phyloP scores from a whole-genome alignment of 2,329 filamentous ascomycete genomes.

The Albophoma yamanashiensis region DNA sequence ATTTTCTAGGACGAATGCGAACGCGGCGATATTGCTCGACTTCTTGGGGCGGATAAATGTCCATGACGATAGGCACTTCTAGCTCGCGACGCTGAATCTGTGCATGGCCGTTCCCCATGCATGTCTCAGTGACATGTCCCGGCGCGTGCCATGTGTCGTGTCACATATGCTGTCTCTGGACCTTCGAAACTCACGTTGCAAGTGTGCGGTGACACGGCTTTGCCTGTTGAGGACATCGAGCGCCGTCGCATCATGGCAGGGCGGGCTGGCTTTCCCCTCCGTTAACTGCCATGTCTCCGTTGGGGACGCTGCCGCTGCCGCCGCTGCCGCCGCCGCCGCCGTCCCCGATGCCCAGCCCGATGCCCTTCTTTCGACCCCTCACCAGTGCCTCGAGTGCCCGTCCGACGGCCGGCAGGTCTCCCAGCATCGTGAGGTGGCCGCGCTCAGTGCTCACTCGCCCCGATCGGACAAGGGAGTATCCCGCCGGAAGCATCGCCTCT shows the following conservation, averaged over 20 bases:
- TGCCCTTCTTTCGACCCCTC: conserved; percentile 57
- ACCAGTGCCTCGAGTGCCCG: conserved; percentile 59
- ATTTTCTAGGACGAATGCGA: background rate
- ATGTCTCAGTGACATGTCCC: background rate
- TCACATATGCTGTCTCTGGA: background rate
- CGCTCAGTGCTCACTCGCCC: conserved; percentile 71
- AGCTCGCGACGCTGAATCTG: background rate
- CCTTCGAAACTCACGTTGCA: background rate
- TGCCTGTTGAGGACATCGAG: background rate
- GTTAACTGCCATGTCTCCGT: background rate
- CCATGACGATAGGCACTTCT: background rate
- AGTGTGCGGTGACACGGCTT: background rate
- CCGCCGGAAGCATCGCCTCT: conserved; percentile 74
- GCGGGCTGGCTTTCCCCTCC: background rate
- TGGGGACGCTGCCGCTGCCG: background rate
- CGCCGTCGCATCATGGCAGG: background rate
- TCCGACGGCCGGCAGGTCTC: conserved; percentile 74
- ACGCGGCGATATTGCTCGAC: background rate
- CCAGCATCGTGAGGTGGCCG: conserved; percentile 79
- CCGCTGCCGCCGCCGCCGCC: background rate
- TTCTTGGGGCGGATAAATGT: background rate
- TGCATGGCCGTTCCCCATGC: background rate
- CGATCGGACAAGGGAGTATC: conserved; percentile 63
- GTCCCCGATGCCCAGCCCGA: conserved; percentile 46
- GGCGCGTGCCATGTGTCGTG: background rate